Conservation (phyloP, 2,329 filamentous ascomycete species). For the Neofusicoccum sp. region DNA sequence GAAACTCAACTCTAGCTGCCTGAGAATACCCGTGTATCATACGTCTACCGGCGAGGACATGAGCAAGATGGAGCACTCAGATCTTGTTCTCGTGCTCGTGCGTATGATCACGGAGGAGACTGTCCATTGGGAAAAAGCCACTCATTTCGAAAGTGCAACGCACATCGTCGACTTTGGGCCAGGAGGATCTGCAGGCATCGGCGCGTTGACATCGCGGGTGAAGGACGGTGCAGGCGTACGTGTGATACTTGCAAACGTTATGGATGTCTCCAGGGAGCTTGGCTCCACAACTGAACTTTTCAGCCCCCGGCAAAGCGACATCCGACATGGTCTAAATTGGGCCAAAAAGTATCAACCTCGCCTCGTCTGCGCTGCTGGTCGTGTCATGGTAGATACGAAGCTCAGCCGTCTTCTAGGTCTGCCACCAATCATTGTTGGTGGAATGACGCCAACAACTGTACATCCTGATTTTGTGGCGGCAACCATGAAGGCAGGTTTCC, state of each 20-base stretch:
- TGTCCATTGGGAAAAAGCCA: constrained; percentile 28
- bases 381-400: constrained; percentile 31
- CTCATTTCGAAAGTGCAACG: constrained; percentile 24
- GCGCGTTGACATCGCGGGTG: constrained; percentile 25
- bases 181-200: constrained; percentile 28
- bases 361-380: constrained; percentile 10
- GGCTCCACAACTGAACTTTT: constrained; percentile 27
- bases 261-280: constrained; percentile 20
- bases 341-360: neutral
- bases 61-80: constrained; percentile 24
- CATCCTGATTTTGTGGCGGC: constrained; percentile 90
- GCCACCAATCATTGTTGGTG: constrained; percentile 86
- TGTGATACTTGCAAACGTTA: constrained; percentile 26
- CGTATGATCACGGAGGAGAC: constrained; percentile 26
- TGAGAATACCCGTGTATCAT: constrained; percentile 27
- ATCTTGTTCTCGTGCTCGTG: constrained; percentile 26
- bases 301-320: constrained; percentile 1
- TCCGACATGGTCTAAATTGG: neutral
- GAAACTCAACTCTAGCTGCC: constrained; percentile 25
- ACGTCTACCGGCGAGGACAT: constrained; percentile 26
- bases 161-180: constrained; percentile 31
- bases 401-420: constrained; percentile 89
- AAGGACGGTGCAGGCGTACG: constrained; percentile 27
- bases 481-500: constrained; percentile 96
- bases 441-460: constrained; percentile 90